Evolutionary conservation across 495 filamentous ascomycete species (phyloP).

Genomic region (Aspergillus bertholletiae): DNA sequence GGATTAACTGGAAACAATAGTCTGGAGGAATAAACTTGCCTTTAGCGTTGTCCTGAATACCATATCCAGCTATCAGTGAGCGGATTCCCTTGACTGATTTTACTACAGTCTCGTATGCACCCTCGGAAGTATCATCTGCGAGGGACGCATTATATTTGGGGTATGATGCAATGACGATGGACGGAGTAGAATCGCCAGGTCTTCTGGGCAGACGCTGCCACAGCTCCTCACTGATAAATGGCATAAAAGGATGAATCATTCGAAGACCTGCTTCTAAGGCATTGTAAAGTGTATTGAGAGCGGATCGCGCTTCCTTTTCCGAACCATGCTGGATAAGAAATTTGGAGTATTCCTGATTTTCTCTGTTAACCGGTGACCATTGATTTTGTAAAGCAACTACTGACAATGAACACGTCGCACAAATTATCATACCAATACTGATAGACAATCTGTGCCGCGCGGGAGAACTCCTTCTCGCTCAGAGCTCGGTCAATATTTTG

Average conservation of each 20-base stretch:
- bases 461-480: conserved; percentile 67
- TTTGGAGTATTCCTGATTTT: too few species aligned
- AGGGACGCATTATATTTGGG: conserved; percentile 54
- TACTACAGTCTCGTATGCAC: too few species aligned
- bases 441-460: conserved; percentile 59
- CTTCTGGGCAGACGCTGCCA: conserved; percentile 75
- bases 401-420: conserved; percentile 69
- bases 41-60: too few species aligned
- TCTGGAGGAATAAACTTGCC: too few species aligned
- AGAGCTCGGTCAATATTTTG: conserved; percentile 70
- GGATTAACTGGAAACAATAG: too few species aligned
- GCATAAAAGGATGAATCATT: conserved; percentile 76
- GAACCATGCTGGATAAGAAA: too few species aligned
- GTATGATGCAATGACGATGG: conserved; percentile 66
- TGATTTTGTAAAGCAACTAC: too few species aligned
- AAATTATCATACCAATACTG: conserved; percentile 67
- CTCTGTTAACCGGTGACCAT: too few species aligned
- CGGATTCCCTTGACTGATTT: too few species aligned
- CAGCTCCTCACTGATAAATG: conserved; percentile 72
- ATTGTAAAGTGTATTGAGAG: conserved; percentile 66
- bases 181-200: conserved; percentile 55
- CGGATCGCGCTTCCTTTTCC: too few species aligned
- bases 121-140: too few species aligned
- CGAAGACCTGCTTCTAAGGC: conserved; percentile 64
- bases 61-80: too few species aligned